Evolutionary conservation across 345 rosid species (phyloP).

Genomic region (Bruguiera gymnorhiza): DNA sequence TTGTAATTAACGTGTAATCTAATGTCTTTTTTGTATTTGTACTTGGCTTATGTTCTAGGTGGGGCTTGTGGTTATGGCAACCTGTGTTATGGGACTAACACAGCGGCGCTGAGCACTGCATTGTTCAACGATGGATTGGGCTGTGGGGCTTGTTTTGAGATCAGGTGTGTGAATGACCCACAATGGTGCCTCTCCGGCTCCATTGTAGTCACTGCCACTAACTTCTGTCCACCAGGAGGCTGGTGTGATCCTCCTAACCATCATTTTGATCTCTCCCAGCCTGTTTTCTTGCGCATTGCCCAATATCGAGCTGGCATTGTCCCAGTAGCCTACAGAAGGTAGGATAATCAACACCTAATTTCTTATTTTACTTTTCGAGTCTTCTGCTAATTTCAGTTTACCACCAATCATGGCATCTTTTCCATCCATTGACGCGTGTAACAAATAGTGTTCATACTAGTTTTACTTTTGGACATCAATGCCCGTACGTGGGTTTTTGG

Average conservation of each 20-base stretch:
- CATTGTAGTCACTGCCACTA: conserved; percentile 28
- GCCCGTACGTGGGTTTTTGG: no score
- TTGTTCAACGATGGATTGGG: conserved; percentile 27
- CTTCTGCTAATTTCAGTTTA: neutral
- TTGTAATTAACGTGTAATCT: no score
- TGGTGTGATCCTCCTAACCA: conserved; percentile 32
- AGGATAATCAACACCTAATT: neutral
- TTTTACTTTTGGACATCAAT: no score
- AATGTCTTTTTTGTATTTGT: neutral
- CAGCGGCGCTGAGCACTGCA: conserved; percentile 30
- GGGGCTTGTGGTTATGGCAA: conserved; percentile 31
- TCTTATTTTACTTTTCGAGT: neutral
- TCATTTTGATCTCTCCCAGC: conserved; percentile 30
- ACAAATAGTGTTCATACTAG: no score
- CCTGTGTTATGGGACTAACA: conserved; percentile 22
- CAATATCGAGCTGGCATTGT: conserved; percentile 29
- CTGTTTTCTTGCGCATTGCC: conserved; percentile 26
- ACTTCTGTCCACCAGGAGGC: conserved; percentile 31
- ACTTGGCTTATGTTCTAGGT: conserved; percentile 3
- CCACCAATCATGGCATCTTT: no score
- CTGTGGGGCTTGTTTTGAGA: conserved; percentile 30
- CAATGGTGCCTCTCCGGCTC: conserved; percentile 27
- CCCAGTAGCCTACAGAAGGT: conserved; percentile 29
- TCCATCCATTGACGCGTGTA: no score
- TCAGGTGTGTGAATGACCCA: conserved; percentile 28